phyloP scores from a whole-genome alignment of 2,329 filamentous ascomycete species.

The Fusarium sterilihyphosum region DNA sequence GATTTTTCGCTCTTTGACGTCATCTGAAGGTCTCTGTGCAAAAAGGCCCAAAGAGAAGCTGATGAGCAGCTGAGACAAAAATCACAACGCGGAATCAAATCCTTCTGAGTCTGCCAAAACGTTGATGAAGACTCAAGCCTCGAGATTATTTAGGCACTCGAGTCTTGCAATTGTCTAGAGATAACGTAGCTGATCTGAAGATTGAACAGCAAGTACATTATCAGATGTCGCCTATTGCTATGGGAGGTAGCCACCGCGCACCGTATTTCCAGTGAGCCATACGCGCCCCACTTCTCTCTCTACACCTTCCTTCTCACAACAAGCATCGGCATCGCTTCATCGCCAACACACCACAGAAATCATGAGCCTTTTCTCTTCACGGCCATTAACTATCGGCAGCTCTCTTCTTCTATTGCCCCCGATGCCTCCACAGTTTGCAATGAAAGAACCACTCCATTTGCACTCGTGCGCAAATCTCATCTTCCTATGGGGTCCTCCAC shows the following conservation, averaged over 20 bases:
- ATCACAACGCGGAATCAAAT: neutral
- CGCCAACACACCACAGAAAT: neutral
- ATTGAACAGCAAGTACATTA: neutral
- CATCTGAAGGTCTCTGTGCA: neutral
- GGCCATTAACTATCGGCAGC: too few relatives aligned
- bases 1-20: neutral
- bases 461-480: too few relatives aligned
- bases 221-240: neutral
- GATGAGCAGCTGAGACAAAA: too few relatives aligned
- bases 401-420: neutral
- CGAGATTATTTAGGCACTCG: neutral
- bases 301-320: neutral
- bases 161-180: neutral
- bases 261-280: neutral
- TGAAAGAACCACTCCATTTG: too few relatives aligned
- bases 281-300: neutral
- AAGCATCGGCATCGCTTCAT: neutral
- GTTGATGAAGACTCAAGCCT: too few relatives aligned
- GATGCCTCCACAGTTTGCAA: too few relatives aligned
- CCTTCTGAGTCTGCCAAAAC: neutral
- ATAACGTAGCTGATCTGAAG: neutral
- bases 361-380: neutral
- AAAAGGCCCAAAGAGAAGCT: accelerated
- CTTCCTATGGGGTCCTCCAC: too few relatives aligned
- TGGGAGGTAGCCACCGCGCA: neutral